Evolutionary conservation across 176 grass and related monocot species (phyloP), one percentile per base, ranked within the genome.

Genomic region (Canna indica): DNA sequence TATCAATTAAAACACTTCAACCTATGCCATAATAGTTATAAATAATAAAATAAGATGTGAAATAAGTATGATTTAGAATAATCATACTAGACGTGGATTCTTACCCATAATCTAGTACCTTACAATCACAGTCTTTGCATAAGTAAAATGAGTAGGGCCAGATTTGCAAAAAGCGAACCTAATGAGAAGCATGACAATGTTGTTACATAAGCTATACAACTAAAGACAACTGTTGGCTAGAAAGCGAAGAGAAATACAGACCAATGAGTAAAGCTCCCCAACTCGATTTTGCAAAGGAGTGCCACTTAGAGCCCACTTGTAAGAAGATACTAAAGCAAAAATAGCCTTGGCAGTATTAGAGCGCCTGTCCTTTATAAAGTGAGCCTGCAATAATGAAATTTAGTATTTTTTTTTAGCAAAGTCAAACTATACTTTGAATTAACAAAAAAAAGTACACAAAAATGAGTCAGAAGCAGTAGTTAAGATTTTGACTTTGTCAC

Each of bases 261-360:
- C 94, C 84, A 97, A 80, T 0, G 94, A 97, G 75, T 97, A 97
- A 74, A 97, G 89, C 76, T 97, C 94, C 85, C 94, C 94, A 75
- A 97, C 86, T 75, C 94, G 83, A 73, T 97, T 97, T 73, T 97
- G 89, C 63, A 97, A 77, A 24, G 94, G 94, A 74, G 94, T 97
- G n/a, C 94, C 94, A 80, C 94, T 97, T 58, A 97, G 72, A 53
- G 94, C 94, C 94, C 94, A 97, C 80, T 85, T 97, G 81, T 87
- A 92, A 63, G 79, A 81, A 0, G 89, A 91, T 64, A 92, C 80
- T 39, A 97, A 76, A 44, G 59, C 82, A 85, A 97, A 97, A 85
- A 97, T 52, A 67, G 94, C 94, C 81, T 44, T 90, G 31, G 94
- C 88, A 77, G 94, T 97, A 79, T 92, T 97, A 59, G 56, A 81